These are phyloP conservation scores for Candida germanica DNA, from an alignment of 805 yeast genomes.

Conservation along the genomic window DNA sequence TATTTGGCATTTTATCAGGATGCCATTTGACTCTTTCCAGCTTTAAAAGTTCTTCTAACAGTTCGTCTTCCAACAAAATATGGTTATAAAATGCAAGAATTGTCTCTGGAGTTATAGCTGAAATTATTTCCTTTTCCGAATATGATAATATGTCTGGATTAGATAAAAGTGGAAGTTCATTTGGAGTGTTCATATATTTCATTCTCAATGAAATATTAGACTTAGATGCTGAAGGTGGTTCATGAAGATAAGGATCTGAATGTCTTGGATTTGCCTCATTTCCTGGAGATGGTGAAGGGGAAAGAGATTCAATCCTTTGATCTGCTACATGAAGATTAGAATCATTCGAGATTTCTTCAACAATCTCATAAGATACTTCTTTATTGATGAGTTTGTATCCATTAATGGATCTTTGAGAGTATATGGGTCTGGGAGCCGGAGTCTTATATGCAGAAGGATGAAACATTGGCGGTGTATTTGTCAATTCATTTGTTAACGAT, in stretches of 20 bases:
- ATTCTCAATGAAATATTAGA: slow-evolving; percentile 1
- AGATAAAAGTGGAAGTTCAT: slow-evolving; percentile 12
- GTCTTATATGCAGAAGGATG: not conserved
- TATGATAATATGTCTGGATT: slow-evolving; percentile 9
- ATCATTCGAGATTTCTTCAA: slow-evolving; percentile 1
- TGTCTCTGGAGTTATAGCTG: slow-evolving; percentile 18
- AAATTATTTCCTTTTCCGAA: slow-evolving; percentile 12
- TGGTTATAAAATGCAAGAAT: slow-evolving; percentile 26
- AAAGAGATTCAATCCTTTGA: slow-evolving; percentile 24
- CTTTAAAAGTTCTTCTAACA: slow-evolving; percentile 28
- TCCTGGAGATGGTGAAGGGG: not conserved
- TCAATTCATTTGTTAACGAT: not conserved
- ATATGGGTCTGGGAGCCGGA: not conserved
- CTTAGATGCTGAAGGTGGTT: slow-evolving; percentile 6
- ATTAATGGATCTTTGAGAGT: slow-evolving; percentile 3
- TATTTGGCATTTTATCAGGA: no score
- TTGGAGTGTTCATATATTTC: slow-evolving; percentile 6
- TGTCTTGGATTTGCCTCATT: not conserved
- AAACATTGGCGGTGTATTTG: not conserved
- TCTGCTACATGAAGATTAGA: slow-evolving; percentile 33
- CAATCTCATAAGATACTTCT: slow-evolving; percentile 5
- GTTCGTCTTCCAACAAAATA: slow-evolving; percentile 15
- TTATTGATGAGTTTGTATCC: slow-evolving; percentile 12
- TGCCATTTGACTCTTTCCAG: slow-evolving; percentile 65
- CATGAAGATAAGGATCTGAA: slow-evolving; percentile 15